phyloP scores from a whole-genome alignment of 164 flowering plant species.

The Kalanchoe fedtschenkoi region DNA sequence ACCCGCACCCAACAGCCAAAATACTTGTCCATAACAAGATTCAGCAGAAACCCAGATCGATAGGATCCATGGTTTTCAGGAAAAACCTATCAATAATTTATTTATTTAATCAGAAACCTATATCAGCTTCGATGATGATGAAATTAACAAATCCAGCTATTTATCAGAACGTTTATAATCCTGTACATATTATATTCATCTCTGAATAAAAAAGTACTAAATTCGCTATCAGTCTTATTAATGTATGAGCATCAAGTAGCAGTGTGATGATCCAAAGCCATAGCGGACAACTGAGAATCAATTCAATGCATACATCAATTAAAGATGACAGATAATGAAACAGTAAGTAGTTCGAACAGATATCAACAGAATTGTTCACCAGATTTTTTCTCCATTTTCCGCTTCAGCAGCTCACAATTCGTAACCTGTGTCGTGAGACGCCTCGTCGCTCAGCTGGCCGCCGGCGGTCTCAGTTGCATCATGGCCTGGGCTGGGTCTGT shows the following conservation, averaged over 20 bases:
- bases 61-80: neutral
- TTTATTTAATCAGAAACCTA: neutral
- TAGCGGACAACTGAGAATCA: neutral
- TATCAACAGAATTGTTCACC: neutral
- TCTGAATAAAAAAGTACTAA: conserved; percentile 3
- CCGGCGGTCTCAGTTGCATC: too few relatives aligned
- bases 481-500: too few relatives aligned
- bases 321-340: too few relatives aligned
- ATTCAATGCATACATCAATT: neutral
- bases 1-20: neutral
- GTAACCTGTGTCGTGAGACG: too few relatives aligned
- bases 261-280: neutral
- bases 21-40: neutral
- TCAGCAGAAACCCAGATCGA: neutral
- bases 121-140: neutral
- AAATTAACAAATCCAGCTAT: neutral
- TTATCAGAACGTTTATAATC: neutral
- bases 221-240: neutral
- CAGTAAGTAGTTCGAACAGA: too few relatives aligned
- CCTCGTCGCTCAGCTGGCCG: too few relatives aligned
- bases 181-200: neutral
- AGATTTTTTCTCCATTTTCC: neutral
- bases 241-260: neutral
- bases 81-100: neutral
- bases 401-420: too few relatives aligned